These are phyloP conservation scores for Aspergillus sparsus DNA, from an alignment of 495 filamentous ascomycete genomes.

Conservation along the genomic window DNA sequence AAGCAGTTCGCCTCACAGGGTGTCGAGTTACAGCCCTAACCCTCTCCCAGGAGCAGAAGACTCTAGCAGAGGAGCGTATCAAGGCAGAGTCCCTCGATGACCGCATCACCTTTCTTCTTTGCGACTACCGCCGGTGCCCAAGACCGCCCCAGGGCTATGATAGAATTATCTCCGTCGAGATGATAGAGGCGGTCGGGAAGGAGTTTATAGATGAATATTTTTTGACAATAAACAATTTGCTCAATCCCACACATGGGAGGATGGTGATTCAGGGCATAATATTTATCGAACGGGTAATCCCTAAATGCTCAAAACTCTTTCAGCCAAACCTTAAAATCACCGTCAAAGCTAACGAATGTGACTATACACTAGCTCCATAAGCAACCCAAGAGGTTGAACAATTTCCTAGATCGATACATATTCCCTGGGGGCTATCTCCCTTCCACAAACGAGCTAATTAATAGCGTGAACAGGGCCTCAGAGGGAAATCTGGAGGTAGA, in stretches of 20 bases:
- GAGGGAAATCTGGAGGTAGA: background rate
- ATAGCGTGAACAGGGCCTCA: slow-evolving; percentile 41
- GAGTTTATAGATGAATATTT: background rate
- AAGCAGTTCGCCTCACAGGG: slow-evolving; percentile 57
- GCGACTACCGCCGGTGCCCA: slow-evolving; percentile 61
- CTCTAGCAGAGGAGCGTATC: slow-evolving; percentile 58
- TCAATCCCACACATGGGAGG: background rate
- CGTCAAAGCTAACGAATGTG: too few relatives aligned
- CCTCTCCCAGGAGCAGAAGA: slow-evolving; percentile 60
- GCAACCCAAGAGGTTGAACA: slow-evolving; percentile 30
- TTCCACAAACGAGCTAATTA: slow-evolving; percentile 60
- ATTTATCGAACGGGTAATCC: background rate
- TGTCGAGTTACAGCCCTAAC: slow-evolving; percentile 66
- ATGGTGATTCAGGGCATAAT: background rate
- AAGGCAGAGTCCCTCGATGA: slow-evolving; percentile 48
- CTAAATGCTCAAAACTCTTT: background rate
- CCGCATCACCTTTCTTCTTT: slow-evolving; percentile 58
- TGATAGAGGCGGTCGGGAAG: slow-evolving; percentile 68
- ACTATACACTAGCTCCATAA: slow-evolving; percentile 21
- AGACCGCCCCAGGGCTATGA: slow-evolving; percentile 56
- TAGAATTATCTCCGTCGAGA: slow-evolving; percentile 56
- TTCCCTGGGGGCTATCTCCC: slow-evolving; percentile 73
- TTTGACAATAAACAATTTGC: background rate
- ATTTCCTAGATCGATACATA: slow-evolving; percentile 72
- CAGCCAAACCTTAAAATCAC: background rate